Base-by-base conservation (phyloP, 2,329 filamentous ascomycete species). In the Talaromyces marneffei region DNA sequence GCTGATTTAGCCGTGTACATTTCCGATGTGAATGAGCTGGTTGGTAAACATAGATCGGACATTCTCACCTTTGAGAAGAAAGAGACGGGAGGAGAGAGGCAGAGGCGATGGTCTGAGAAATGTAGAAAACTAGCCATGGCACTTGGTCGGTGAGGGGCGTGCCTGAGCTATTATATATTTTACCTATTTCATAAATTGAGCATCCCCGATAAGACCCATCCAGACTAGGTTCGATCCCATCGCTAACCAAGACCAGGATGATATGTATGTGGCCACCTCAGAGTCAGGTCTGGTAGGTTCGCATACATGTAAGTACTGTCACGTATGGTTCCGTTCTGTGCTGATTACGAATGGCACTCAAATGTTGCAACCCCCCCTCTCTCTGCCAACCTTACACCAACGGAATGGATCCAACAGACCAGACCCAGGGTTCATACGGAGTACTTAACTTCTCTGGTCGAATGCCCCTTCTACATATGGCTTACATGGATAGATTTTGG, bases 161-260 rank as follows among this genome's bases (percentile, higher is more conserved):
- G 29, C 40, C 31, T 50, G 56, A 58, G 42, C 42, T 58, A 50
- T 48, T n/a, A 46, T 46, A 46, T 46, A 25, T 37, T 57, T 48
- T 8, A 35, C n/a, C 48, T 35, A 33, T 20, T 52, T 12, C 27
- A 14, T 31, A 50, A 31, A 31, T 50, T 20, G 56, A 50, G 56
- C 55, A 50, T 12, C 6, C 27, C 40, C 40, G 42, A 58, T 58
- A 50, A 37, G 56, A 58, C 42, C 23, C 23, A 50, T 58, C 42
- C 16, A 39, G 42, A 18, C 20, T 58, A 57, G 27, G 37, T 44
- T 25, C 29, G 39, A 48, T 48, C 33, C 35, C 54, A 55, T 55
- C 53, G 23, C 54, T 31, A n/a, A 39, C 18, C 29, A 48, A 18
- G 16, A 33, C 14, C 25, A 46, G 25, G 42, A 20, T 25, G 40